Evolutionary conservation across 1,139 yeast genomes (phyloP).

Genomic region (Geotrichum aggregatum): DNA sequence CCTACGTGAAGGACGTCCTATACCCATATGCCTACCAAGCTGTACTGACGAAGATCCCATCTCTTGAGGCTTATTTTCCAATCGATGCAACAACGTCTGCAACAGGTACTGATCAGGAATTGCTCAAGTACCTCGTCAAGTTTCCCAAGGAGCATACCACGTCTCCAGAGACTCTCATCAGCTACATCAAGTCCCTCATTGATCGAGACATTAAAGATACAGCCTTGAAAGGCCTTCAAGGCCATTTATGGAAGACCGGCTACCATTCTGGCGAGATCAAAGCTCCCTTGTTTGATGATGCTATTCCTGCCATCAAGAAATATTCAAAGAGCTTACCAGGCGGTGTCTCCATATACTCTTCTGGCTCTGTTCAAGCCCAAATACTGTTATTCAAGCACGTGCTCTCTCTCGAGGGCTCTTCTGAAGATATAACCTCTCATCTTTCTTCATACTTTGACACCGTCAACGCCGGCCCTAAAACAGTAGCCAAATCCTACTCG

Average conservation of each 20-base stretch:
- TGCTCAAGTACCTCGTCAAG: slow-evolving; percentile 38
- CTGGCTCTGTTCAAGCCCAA: slow-evolving; percentile 90
- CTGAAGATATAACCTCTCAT: slow-evolving; percentile 50
- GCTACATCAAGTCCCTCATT: slow-evolving; percentile 57
- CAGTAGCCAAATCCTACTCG: slow-evolving; percentile 53
- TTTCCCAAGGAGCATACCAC: slow-evolving; percentile 44
- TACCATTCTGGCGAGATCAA: slow-evolving; percentile 66
- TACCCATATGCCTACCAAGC: slow-evolving; percentile 42
- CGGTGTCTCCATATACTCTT: slow-evolving; percentile 69
- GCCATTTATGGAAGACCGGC: slow-evolving; percentile 76
- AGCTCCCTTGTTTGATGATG: slow-evolving; percentile 77
- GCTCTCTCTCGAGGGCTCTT: slow-evolving; percentile 32
- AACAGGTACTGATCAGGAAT: slow-evolving; percentile 2
- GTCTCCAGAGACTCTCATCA: slow-evolving; percentile 37
- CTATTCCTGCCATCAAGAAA: slow-evolving; percentile 51
- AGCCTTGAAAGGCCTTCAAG: slow-evolving; percentile 72
- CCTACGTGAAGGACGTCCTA: slow-evolving; percentile 73
- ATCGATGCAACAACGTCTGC: slow-evolving; percentile 17
- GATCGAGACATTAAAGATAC: slow-evolving; percentile 71
- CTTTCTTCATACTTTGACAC: slow-evolving; percentile 78
- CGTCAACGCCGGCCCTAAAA: slow-evolving; percentile 74
- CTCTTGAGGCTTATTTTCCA: slow-evolving; percentile 14
- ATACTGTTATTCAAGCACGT: slow-evolving; percentile 69
- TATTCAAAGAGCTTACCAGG: slow-evolving; percentile 32
- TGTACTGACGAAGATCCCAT: slow-evolving; percentile 25